Evolutionary conservation across 1,139 yeast species (phyloP).

Genomic region (Tardiomyces blankii): DNA sequence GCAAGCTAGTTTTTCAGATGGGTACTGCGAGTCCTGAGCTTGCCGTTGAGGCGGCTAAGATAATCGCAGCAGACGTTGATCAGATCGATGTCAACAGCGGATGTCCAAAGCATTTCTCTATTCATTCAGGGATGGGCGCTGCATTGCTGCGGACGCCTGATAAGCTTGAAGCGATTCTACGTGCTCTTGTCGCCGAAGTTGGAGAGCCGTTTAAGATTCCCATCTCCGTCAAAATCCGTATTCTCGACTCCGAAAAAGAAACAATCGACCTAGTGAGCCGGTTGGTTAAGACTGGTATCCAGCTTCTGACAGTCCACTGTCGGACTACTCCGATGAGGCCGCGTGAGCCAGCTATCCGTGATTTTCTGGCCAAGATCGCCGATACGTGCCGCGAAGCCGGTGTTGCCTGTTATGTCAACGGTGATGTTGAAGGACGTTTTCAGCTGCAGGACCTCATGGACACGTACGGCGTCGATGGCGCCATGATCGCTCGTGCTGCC

Average conservation of each 20-base stretch:
- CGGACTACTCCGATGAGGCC: conserved; percentile 86
- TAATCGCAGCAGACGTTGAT: conserved; percentile 75
- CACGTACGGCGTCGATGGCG: conserved; percentile 53
- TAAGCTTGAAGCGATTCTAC: conserved; percentile 53
- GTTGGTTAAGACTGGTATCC: conserved; percentile 70
- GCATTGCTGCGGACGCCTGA: conserved; percentile 80
- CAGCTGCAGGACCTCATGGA: conserved; percentile 47
- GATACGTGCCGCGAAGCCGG: conserved; percentile 49
- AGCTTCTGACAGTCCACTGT: conserved; percentile 82
- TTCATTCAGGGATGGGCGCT: conserved; percentile 86
- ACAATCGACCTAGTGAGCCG: conserved; percentile 51
- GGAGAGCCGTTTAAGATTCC: conserved; percentile 71
- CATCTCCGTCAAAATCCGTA: conserved; percentile 80
- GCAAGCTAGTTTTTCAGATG: conserved; percentile 70
- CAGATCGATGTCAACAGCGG: conserved; percentile 95
- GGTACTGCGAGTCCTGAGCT: conserved; percentile 77
- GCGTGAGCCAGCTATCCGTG: conserved; percentile 66
- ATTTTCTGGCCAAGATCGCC: conserved; percentile 47
- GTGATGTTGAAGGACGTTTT: conserved; percentile 46
- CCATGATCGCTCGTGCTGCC: conserved; percentile 90
- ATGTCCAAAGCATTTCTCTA: conserved; percentile 75
- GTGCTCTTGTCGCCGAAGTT: conserved; percentile 58
- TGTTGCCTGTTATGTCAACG: conserved; percentile 71
- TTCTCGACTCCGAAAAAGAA: conserved; percentile 50
- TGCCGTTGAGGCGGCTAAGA: conserved; percentile 78